Evolutionary conservation across 768 basidiomycete genomes (phyloP), one percentile per base, ranked within the genome.

Genomic region (Russula ochroleuca): DNA sequence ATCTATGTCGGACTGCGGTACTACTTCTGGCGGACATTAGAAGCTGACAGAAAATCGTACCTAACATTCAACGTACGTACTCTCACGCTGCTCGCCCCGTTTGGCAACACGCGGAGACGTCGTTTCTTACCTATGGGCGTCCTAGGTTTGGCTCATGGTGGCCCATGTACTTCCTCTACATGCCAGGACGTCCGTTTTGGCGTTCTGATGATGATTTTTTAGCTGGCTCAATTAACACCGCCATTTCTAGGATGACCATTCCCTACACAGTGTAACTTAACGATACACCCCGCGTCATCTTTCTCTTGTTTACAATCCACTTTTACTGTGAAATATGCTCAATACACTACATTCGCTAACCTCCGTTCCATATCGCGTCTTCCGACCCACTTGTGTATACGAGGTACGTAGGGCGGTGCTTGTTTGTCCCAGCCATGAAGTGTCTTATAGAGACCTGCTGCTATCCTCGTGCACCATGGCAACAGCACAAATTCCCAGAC

Each of bases 1-100:
- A 28, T 60, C 17, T 43, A 65, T 43, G 66, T 71, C 19, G 70
- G 68, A 21, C 48, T 54, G n/a, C 68, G 68, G 17, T 69, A 62
- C 60, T 65, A 61, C 31, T 31, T 43, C 38, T 62, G 59, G 53
- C 66, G 70, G 37, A 56, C 66, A 19, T 19, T 52, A n/a, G 54
- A 48, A 21, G 63, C 56, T 13, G 70, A 71, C 57, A 65, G 55
- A 56, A 52, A 28, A 6, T 65, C 70, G 10, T 71, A 71, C 49
- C 43, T 59, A 11, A 52, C 70, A 43, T 69, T 70, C 41, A 70
- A 69, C 28, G 70, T 71, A 45, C 63, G 70, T 28, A 28, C 5
- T 70, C n/a, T 43, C 10, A 41, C 52, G 40, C 54, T 28, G 19
- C 41, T 40, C 43, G 23, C 59, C 31, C n/a, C 41, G 33, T 45